Evolutionary conservation across 306 rosid genomes (phyloP).

Genomic region (Gynostemma pentaphyllum): DNA sequence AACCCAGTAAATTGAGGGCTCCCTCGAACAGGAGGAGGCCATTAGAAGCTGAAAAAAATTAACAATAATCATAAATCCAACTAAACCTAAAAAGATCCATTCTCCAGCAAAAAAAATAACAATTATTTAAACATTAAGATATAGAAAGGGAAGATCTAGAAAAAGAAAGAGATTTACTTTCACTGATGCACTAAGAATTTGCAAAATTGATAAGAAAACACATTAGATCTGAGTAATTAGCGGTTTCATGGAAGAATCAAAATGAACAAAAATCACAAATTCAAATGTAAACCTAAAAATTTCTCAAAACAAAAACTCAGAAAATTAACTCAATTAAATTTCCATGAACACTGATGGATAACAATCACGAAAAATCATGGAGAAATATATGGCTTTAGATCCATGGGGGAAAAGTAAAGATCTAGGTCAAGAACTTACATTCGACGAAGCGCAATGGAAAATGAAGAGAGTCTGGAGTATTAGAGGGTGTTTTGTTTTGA

Average conservation of each 20-base stretch:
- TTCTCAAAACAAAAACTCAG: background rate
- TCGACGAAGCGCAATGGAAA: background rate
- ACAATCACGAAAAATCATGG: background rate
- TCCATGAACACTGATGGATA: background rate
- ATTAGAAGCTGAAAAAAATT: slow-evolving; percentile 8
- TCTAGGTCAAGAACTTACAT: slow-evolving; percentile 8
- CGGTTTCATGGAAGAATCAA: background rate
- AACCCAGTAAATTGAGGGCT: slow-evolving; percentile 7
- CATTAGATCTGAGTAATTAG: background rate
- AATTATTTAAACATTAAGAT: background rate
- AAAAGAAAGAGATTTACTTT: background rate
- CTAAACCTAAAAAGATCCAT: background rate
- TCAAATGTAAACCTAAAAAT: background rate
- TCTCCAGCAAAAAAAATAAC: background rate
- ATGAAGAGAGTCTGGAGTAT: background rate
- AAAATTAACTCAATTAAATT: background rate
- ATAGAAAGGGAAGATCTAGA: background rate
- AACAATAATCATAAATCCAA: background rate
- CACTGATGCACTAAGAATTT: background rate
- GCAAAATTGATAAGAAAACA: background rate
- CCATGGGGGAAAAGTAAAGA: background rate
- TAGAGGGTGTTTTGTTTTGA: background rate
- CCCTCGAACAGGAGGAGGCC: slow-evolving; percentile 19
- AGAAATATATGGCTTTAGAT: background rate
- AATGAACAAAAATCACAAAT: background rate